Evolutionary conservation across 805 yeast genomes (phyloP).

Genomic region (Yarrowia keelungensis): DNA sequence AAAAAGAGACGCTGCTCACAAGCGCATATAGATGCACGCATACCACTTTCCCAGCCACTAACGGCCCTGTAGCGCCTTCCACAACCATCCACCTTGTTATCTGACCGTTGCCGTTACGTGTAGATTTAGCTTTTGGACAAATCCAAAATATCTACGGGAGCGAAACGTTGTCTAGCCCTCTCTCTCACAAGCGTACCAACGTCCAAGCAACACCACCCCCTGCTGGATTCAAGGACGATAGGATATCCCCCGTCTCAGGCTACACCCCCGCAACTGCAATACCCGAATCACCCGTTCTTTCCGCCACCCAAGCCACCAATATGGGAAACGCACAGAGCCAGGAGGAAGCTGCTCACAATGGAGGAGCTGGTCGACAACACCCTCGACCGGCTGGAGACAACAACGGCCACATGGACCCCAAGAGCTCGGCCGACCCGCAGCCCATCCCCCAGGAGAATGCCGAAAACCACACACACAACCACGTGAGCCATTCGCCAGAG

Average conservation of each 20-base stretch:
- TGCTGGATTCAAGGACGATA: neutral
- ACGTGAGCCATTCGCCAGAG: constrained; percentile 36
- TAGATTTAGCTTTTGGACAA: constrained; percentile 5
- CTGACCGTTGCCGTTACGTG: constrained; percentile 13
- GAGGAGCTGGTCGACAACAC: neutral
- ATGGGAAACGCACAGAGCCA: constrained; percentile 39
- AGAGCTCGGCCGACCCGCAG: neutral
- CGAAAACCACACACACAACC: neutral
- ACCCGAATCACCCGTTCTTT: neutral
- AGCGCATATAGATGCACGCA: too few relatives aligned
- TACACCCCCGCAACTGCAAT: neutral
- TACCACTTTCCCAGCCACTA: too few relatives aligned
- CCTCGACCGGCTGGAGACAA: neutral
- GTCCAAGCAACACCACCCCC: neutral
- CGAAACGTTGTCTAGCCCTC: constrained; percentile 11
- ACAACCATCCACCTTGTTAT: neutral
- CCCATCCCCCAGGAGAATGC: constrained; percentile 14
- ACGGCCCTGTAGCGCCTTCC: too few relatives aligned
- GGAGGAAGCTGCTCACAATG: constrained; percentile 8
- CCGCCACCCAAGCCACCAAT: constrained; percentile 1
- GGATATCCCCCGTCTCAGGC: neutral
- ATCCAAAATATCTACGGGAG: constrained; percentile 16
- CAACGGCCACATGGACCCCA: neutral
- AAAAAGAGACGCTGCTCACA: too few relatives aligned
- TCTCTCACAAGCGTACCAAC: constrained; percentile 5